Conservation (phyloP, 805 yeast genomes). For the Kodamaea sagamina region DNA sequence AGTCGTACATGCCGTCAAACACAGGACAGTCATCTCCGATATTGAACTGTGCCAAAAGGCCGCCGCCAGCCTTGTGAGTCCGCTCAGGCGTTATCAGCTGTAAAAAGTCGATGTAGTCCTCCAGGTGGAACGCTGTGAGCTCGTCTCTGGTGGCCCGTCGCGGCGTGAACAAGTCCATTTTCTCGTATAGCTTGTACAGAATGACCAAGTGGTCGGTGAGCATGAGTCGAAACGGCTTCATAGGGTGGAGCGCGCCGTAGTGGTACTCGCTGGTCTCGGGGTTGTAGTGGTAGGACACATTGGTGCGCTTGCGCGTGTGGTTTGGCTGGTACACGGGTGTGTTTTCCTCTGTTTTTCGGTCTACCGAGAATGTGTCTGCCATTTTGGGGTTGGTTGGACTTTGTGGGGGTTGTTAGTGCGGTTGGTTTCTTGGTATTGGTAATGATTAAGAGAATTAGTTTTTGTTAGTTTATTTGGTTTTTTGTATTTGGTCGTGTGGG, state of each 20-base stretch:
- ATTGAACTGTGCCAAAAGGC: constrained; percentile 63
- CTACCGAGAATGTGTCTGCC: constrained; percentile 34
- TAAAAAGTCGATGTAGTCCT: constrained; percentile 80
- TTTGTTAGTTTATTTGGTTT: background rate
- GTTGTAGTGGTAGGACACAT: constrained; percentile 87
- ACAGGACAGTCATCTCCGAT: constrained; percentile 95
- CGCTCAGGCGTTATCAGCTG: constrained; percentile 77
- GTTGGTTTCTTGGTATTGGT: background rate
- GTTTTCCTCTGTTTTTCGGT: constrained; percentile 33
- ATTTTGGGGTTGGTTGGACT: background rate
- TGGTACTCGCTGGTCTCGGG: constrained; percentile 79
- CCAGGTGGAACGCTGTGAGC: constrained; percentile 78
- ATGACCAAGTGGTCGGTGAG: constrained; percentile 89
- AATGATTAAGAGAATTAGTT: background rate
- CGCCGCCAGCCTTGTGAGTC: constrained; percentile 55
- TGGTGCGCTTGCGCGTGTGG: constrained; percentile 40
- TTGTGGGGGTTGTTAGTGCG: background rate
- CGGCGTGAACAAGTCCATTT: constrained; percentile 88
- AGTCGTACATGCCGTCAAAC: constrained; percentile 92
- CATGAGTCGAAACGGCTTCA: constrained; percentile 95
- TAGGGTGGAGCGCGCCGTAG: constrained; percentile 94
- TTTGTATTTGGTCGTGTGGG: no score
- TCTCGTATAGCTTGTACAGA: constrained; percentile 79
- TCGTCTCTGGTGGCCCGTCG: constrained; percentile 81
- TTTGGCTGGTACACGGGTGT: constrained; percentile 35